Base-by-base conservation (phyloP, 768 basidiomycete genomes). In the Dioszegia aurantiaca region DNA sequence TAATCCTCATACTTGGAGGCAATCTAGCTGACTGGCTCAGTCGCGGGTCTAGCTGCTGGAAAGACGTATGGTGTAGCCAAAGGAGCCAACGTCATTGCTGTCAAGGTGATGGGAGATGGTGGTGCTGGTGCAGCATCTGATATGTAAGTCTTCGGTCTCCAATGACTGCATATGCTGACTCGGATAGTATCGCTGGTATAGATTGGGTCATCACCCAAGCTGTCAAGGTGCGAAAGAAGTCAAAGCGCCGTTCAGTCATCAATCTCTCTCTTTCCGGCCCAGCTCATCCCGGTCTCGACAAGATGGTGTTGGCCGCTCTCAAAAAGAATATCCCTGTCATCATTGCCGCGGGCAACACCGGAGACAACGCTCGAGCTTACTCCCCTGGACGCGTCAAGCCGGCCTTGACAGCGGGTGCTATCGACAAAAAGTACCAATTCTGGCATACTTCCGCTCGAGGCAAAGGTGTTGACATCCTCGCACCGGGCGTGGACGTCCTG, bases 61-160 rank as follows among this genome's bases (percentile, higher is more conserved):
- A 55, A 55, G 43, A 55, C 42, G 12, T 55, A 45, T n/a, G 54
- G 54, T 2, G 33, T 45, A 10, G 54, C 54, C 3, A 55, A 55
- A 45, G 42, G 43, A 16, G 54, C 54, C 40, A 55, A 55, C 23
- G 31, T 55, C 43, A 45, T 55, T 42, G 54, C 54, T 24, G 54
- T 55, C 24, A 55, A 55, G 30, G 54, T 55, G 4, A 55, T 55
- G 42, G 41, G 42, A 44, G 54, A 55, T 55, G 54, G 54, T 55
- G 54, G 54, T 3, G 41, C 54, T 31, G 54, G 54, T 44, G 42
- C 43, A n/a, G 54, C 43, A 27, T 55, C 54, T 30, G 54, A 55
- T 23, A 55, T 55, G 54, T 55, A 14, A 43, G 54, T 45, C 16
- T 23, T 1, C 19, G 16, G 19, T 41, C 16, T 17, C 41, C 5